Evolutionary conservation across 1,139 yeast genomes (phyloP).

Genomic region (Suhomyces guaymorum): DNA sequence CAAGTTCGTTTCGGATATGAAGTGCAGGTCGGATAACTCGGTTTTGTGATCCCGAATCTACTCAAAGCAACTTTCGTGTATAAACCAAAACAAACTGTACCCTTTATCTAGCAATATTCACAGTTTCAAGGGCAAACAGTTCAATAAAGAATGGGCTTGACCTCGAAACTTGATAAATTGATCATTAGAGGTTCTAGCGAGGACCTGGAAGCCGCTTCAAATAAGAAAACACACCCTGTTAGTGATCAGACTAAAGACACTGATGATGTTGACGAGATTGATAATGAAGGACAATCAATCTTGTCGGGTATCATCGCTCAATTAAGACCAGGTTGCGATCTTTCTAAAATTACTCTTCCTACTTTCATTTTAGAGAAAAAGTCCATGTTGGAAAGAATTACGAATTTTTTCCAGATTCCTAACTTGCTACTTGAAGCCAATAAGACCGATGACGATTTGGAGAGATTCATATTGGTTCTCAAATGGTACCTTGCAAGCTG

Average conservation of each 20-base stretch:
- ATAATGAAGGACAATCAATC: constrained; percentile 84
- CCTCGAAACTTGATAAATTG: constrained; percentile 37
- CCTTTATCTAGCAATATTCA: not conserved
- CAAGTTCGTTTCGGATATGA: not conserved
- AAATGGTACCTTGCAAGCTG: constrained; percentile 93
- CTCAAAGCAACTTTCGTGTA: constrained; percentile 4
- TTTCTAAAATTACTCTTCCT: constrained; percentile 87
- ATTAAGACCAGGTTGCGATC: constrained; percentile 88
- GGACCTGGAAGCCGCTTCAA: constrained; percentile 10
- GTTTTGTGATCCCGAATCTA: too few relatives aligned
- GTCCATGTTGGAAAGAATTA: constrained; percentile 93
- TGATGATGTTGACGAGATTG: constrained; percentile 88
- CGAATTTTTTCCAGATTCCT: constrained; percentile 87
- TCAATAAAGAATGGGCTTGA: constrained; percentile 34
- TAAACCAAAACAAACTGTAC: not conserved
- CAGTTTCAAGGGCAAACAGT: too few relatives aligned
- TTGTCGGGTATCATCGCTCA: constrained; percentile 85
- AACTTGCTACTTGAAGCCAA: constrained; percentile 72
- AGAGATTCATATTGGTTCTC: constrained; percentile 70
- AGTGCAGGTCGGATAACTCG: not conserved
- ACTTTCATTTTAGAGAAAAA: constrained; percentile 93
- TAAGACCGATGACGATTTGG: constrained; percentile 52
- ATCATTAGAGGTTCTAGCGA: constrained; percentile 22
- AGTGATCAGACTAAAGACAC: constrained; percentile 17
- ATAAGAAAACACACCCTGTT: constrained; percentile 3